These are phyloP conservation scores for Isatis lusitanica DNA, from an alignment of 441 rosid genomes.

Conservation along the genomic window DNA sequence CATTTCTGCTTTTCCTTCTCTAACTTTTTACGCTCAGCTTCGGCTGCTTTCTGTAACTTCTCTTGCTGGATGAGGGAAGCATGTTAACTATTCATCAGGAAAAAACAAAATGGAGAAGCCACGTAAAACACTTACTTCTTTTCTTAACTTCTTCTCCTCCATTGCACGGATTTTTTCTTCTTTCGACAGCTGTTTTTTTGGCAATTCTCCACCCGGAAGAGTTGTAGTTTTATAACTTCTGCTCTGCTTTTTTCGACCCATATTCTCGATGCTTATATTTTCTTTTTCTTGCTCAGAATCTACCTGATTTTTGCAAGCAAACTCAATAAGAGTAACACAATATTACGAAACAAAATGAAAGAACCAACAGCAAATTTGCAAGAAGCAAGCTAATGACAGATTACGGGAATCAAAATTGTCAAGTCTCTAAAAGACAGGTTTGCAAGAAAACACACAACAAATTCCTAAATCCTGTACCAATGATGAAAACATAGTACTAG, in stretches of 20 bases:
- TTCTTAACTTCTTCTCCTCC: constrained; percentile 84
- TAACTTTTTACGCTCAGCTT: constrained; percentile 66
- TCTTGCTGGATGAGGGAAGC: constrained; percentile 66
- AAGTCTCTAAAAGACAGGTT: not conserved
- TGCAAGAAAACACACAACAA: not conserved
- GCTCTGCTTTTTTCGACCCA: constrained; percentile 30
- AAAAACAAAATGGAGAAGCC: constrained; percentile 11
- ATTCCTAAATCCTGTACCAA: not conserved
- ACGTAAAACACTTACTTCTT: constrained; percentile 52
- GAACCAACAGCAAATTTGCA: not conserved
- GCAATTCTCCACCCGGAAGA: constrained; percentile 37
- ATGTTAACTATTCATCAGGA: constrained; percentile 20
- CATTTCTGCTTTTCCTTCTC: constrained; percentile 86
- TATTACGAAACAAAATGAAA: not conserved
- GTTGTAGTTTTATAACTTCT: constrained; percentile 31
- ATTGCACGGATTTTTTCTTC: constrained; percentile 55
- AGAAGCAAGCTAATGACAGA: not conserved
- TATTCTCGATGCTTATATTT: constrained; percentile 47
- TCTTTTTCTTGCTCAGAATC: constrained; percentile 55
- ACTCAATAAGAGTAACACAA: not conserved
- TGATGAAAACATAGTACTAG: constrained; percentile 2
- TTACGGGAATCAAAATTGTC: not conserved
- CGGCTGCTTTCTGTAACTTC: constrained; percentile 77
- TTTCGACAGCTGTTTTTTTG: constrained; percentile 52
- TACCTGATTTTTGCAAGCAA: constrained; percentile 42